Evolutionary conservation across 441 rosid species (phyloP), one percentile per base, ranked within the genome.

Genomic region (Breynia disticha): DNA sequence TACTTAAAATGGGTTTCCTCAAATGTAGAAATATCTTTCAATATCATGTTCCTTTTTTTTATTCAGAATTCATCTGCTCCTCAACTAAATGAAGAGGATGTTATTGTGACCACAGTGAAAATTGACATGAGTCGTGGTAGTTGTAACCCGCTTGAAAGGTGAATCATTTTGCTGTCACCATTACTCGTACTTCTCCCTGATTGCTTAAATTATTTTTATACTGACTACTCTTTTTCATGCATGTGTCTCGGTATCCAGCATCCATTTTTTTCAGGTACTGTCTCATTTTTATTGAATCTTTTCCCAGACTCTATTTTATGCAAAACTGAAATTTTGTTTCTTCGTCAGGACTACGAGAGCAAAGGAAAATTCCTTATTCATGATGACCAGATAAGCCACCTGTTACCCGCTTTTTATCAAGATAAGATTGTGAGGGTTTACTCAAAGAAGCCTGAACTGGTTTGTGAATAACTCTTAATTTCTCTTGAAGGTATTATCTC

Each of bases 341-440:
- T 65, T 61, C 62, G 47, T 48, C 76, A 81, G 93, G 84, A 79
- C 43, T 77, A 71, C 2, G 77, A 67, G 52, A 78, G 76, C 50
- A 32, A 38, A 3, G 64, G 56, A 32, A 81, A 72, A 56, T 71
- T 77, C 70, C 9, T 62, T 9, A 71, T 81, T 49, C 60, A 18
- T n/a, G 80, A 77, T 46, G 64, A 67, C 43, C 67, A 61, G 32
- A 60, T 81, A 55, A 84, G 88, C 67, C 84, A 81, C 64, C 66
- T 83, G 77, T 65, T 83, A 62, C 91, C 91, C n/a, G 57, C 68
- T 50, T 76, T 50, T 65, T 71, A 28, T 59, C 78, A 74, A 63
- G 93, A 84, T 56, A 79, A 32, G 80, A 74, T 81, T 15, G 88
- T 81, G 63, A 70, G 93, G 69, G 93, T 79, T 57, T 84, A 78